Percentiles rank a stretch among this genome's conserved stretches.
Conservation (phyloP, 352 stramenopile genomes). For the Pythium dissimile region DNA sequence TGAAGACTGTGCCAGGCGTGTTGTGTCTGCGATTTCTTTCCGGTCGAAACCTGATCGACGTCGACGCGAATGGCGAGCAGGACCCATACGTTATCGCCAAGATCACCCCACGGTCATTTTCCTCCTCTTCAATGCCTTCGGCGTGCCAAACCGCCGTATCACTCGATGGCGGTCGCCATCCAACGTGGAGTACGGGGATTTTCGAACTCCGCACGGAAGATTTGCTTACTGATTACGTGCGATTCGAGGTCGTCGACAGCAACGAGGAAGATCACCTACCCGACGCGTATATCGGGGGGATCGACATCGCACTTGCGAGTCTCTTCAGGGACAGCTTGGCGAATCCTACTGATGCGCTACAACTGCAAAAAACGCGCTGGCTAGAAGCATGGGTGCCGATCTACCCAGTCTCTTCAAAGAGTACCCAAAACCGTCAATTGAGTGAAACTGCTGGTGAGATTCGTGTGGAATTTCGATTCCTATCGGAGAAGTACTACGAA, state of each 20-base stretch:
- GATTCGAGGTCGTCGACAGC: conserved; percentile 44
- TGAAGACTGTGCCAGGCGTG: conserved; percentile 22
- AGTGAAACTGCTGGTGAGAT: conserved; percentile 29
- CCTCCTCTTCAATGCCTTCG: background rate
- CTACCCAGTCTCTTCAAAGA: conserved; percentile 9
- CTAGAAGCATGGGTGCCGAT: conserved; percentile 46
- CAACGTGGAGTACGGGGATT: conserved; percentile 43
- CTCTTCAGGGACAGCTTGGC: conserved; percentile 25
- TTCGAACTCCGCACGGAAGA: conserved; percentile 30
- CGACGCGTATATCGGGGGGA: conserved; percentile 36
- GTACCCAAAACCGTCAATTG: conserved; percentile 2
- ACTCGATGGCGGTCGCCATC: conserved; percentile 45
- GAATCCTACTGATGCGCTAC: background rate
- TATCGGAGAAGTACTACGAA: conserved; percentile 30
- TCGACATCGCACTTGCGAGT: conserved; percentile 28
- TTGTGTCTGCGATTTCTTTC: conserved; percentile 42
- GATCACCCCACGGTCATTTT: conserved; percentile 17
- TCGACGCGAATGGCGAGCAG: conserved; percentile 47
- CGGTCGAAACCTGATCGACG: conserved; percentile 40
- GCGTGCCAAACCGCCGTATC: conserved; percentile 41
- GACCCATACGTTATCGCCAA: conserved; percentile 42
- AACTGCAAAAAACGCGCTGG: conserved; percentile 28
- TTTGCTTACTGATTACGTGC: conserved; percentile 31
- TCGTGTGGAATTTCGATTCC: conserved; percentile 50
- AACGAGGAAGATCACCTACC: conserved; percentile 56